Evolutionary conservation across 495 filamentous ascomycete species (phyloP).

Genomic region (Daldinia caldariorum): DNA sequence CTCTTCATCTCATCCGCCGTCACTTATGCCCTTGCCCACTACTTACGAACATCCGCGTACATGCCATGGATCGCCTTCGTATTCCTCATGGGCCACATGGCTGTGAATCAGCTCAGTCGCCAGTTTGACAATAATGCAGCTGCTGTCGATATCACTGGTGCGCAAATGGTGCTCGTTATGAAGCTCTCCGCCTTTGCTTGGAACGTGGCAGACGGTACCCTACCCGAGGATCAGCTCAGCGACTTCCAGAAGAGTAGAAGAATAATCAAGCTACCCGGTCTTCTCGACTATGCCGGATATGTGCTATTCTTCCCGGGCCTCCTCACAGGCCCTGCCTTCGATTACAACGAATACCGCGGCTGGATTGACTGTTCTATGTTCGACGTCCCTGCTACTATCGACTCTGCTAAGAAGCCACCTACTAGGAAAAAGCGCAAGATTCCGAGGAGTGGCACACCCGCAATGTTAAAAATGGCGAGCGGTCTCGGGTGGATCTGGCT

Average conservation of each 20-base stretch:
- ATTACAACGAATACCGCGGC: conserved; percentile 88
- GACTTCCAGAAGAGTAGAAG: conserved; percentile 87
- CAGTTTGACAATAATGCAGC: conserved; percentile 72
- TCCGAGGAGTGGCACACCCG: conserved; percentile 87
- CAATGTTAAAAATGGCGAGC: conserved; percentile 74
- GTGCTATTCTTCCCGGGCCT: conserved; percentile 94
- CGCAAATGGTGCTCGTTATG: conserved; percentile 98
- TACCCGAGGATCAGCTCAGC: conserved; percentile 79
- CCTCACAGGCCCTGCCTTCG: conserved; percentile 88
- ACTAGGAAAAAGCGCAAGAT: conserved; percentile 95
- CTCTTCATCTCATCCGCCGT: conserved; percentile 79
- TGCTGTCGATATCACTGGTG: conserved; percentile 87
- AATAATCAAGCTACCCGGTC: conserved; percentile 72
- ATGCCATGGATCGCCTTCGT: conserved; percentile 99
- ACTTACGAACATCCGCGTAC: conserved; percentile 81
- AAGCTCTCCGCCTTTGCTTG: conserved; percentile 98
- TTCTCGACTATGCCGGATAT: conserved; percentile 87
- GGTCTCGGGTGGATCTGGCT: conserved; percentile 81
- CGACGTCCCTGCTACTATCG: conserved; percentile 78
- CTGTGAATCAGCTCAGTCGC: conserved; percentile 84
- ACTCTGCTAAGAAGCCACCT: conserved; percentile 80
- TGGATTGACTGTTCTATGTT: conserved; percentile 98
- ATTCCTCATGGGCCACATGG: conserved; percentile 96
- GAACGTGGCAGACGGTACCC: conserved; percentile 91
- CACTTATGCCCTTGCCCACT: conserved; percentile 84